These are phyloP conservation scores for Zizania latifolia DNA, from an alignment of 176 grass and related monocot species.

Conservation along the genomic window DNA sequence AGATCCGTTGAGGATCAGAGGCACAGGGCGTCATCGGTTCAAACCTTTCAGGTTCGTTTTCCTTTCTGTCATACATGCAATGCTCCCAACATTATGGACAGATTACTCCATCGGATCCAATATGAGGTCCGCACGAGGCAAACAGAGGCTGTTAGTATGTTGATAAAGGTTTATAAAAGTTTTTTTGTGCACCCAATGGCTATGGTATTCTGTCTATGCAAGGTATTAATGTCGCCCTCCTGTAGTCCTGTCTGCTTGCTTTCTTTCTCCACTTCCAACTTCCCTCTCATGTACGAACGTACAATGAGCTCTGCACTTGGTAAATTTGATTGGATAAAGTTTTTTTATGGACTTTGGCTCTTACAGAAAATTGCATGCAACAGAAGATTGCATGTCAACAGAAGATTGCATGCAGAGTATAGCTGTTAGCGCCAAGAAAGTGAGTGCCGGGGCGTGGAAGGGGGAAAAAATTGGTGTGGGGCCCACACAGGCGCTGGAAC, in stretches of 20 bases:
- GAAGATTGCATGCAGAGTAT: too few species aligned
- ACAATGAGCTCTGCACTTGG: not conserved
- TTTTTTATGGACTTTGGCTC: constrained; percentile 19
- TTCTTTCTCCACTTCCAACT: not conserved
- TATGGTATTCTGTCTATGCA: constrained; percentile 82
- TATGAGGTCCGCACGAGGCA: too few species aligned
- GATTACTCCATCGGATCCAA: not conserved
- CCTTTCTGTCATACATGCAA: not conserved
- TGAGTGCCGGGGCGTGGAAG: too few species aligned
- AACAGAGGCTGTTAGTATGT: not conserved
- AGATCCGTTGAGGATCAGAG: constrained; percentile 68
- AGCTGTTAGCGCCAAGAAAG: too few species aligned
- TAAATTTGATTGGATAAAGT: not conserved
- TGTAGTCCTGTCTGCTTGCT: not conserved
- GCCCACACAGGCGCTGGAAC: too few species aligned
- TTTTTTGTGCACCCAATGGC: constrained; percentile 38
- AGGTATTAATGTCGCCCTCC: constrained; percentile 33
- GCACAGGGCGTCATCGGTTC: constrained; percentile 60
- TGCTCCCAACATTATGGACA: not conserved
- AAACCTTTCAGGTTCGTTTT: constrained; percentile 62
- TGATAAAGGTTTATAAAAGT: not conserved
- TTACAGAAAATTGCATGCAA: too few species aligned
- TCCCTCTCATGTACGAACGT: not conserved
- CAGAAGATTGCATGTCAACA: too few species aligned
- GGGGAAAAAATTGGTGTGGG: too few species aligned